Evolutionary conservation across 1,284 basidiomycete species (phyloP).

Genomic region (Volvariella surrecta): DNA sequence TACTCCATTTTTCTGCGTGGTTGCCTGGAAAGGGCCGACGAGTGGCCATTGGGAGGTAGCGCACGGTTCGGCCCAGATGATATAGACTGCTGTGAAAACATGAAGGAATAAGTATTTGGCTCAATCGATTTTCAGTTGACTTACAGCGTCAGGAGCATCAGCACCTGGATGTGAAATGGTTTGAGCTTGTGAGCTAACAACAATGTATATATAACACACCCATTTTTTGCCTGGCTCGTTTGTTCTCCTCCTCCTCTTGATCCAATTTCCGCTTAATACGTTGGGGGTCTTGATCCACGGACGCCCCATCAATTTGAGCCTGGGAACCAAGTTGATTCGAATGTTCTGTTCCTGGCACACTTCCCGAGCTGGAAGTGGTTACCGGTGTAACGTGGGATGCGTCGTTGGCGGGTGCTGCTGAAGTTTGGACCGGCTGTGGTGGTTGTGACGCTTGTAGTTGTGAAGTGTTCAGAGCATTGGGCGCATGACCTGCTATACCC

Average conservation of each 20-base stretch:
- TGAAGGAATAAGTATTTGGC: too few species aligned
- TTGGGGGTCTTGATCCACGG: too few species aligned
- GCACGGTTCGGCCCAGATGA: too few species aligned
- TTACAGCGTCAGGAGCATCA: not conserved
- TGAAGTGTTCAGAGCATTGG: conserved; percentile 21
- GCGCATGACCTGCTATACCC: conserved; percentile 11
- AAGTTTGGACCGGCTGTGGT: conserved; percentile 28
- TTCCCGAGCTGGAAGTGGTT: conserved; percentile 5
- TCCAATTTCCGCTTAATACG: conserved; percentile 62
- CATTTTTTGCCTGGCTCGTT: conserved; percentile 62
- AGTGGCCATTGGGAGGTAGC: conserved; percentile 9
- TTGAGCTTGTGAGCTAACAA: too few species aligned
- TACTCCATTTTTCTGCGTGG: conserved; percentile 86
- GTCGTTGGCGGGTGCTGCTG: conserved; percentile 18
- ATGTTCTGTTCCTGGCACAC: conserved; percentile 11
- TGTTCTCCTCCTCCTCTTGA: conserved; percentile 53
- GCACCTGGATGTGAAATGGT: conserved; percentile 9
- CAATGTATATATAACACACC: conserved; percentile 26
- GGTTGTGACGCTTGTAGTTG: conserved; percentile 25
- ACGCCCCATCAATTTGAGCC: not conserved
- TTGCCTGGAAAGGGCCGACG: conserved; percentile 25
- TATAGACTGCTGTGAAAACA: too few species aligned
- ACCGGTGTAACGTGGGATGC: too few species aligned
- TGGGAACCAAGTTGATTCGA: not conserved
- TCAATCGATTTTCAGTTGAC: not conserved